phyloP scores from a whole-genome alignment of 805 yeast genomes.

The Hanseniaspora jakobsenii region DNA sequence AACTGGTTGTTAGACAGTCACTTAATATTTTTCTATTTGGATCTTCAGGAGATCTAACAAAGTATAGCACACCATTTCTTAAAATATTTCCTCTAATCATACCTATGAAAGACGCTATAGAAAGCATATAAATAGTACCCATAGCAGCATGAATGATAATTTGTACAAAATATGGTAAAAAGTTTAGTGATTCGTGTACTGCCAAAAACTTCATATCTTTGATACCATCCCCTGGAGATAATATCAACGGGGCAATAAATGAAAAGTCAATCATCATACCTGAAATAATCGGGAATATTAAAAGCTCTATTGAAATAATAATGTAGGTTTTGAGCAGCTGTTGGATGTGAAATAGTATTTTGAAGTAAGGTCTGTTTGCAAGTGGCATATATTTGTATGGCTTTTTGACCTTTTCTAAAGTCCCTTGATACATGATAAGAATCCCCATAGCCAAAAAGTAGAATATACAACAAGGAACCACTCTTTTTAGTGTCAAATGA shows the following conservation, averaged over 20 bases:
- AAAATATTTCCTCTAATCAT: constrained; percentile 62
- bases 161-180: constrained; percentile 23
- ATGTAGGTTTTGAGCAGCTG: constrained; percentile 63
- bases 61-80: constrained; percentile 80
- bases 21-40: constrained; percentile 77
- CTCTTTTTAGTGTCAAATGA: constrained; percentile 32
- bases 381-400: constrained; percentile 37
- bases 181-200: constrained; percentile 20
- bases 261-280: constrained; percentile 68
- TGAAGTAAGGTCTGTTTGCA: constrained; percentile 39
- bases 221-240: background rate
- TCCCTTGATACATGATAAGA: background rate
- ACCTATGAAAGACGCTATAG: constrained; percentile 75
- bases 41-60: constrained; percentile 89
- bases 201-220: constrained; percentile 16
- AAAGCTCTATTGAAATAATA: constrained; percentile 64
- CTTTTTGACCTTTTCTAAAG: constrained; percentile 22
- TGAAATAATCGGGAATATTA: constrained; percentile 77
- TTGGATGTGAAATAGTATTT: constrained; percentile 40
- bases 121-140: constrained; percentile 80
- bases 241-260: constrained; percentile 27
- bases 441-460: constrained; percentile 25
- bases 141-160: constrained; percentile 42
- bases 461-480: constrained; percentile 26
- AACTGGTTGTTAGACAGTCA: constrained; percentile 72